Evolutionary conservation across 306 rosid species (phyloP).

Genomic region (Pyrus betulifolia): DNA sequence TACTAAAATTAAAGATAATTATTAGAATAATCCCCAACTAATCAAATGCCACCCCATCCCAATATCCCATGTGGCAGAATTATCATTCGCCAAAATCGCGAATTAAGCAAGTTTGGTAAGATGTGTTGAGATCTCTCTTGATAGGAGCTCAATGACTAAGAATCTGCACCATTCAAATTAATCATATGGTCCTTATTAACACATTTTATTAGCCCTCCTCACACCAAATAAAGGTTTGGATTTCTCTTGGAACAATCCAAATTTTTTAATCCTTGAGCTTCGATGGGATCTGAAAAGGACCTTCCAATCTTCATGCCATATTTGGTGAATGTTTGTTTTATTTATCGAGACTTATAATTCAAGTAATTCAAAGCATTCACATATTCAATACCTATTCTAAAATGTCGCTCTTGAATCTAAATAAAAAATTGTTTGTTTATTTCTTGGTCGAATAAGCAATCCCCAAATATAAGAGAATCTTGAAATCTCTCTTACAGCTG

Average conservation of each 20-base stretch:
- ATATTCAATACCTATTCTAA: no score
- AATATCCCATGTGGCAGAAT: not conserved
- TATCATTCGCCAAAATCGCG: not conserved
- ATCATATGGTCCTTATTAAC: no score
- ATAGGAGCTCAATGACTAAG: fast-evolving
- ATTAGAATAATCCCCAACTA: not conserved
- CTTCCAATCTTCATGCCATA: not conserved
- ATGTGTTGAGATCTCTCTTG: fast-evolving
- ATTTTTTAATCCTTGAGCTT: no score
- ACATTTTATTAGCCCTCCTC: no score
- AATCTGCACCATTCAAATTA: no score
- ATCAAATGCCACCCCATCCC: not conserved
- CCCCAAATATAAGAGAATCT: not conserved
- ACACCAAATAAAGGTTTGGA: no score
- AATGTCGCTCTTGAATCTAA: not conserved
- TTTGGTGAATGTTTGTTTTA: not conserved
- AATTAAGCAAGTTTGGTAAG: not conserved
- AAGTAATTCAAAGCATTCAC: no score
- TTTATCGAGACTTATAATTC: not conserved
- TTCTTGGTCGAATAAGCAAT: not conserved
- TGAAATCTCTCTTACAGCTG: not conserved
- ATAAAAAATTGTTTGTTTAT: not conserved
- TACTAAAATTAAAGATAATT: not conserved
- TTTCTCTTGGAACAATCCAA: no score
- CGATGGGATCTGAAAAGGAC: not conserved